These are phyloP conservation scores for Neurospora sp. DNA, from an alignment of 495 filamentous ascomycete species.

Conservation along the genomic window DNA sequence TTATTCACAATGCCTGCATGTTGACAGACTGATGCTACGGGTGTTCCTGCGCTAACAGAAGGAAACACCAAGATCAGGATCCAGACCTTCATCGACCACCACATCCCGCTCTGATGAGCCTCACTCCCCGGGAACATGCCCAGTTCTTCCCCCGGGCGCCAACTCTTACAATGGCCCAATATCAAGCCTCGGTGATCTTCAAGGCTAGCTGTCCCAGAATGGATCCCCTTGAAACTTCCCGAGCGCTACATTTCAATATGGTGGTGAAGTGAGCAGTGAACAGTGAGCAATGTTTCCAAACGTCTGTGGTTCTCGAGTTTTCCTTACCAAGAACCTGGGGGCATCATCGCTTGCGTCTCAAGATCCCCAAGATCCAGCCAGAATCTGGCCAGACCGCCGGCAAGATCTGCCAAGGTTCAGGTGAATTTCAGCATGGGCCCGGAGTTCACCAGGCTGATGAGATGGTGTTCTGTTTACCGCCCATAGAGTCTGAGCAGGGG, in stretches of 20 bases:
- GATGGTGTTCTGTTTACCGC: neutral
- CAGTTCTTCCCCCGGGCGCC: neutral
- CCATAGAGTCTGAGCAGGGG: constrained; percentile 4
- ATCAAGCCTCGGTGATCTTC: neutral
- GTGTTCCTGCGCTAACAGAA: neutral
- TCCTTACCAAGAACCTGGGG: neutral
- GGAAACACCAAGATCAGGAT: neutral
- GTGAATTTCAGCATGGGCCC: neutral
- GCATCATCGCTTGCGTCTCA: neutral
- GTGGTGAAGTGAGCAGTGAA: neutral
- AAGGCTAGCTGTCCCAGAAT: neutral
- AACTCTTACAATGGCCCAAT: neutral
- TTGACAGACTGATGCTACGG: neutral
- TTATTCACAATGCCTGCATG: neutral
- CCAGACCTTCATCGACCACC: neutral
- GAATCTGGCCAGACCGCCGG: neutral
- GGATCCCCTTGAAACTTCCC: neutral
- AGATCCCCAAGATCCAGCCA: neutral
- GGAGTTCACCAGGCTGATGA: neutral
- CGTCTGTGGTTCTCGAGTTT: neutral
- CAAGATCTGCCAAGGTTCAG: constrained; percentile 4
- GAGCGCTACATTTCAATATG: neutral
- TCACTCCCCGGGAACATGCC: neutral
- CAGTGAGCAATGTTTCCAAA: neutral
- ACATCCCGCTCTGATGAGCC: neutral